Evolutionary conservation across 495 filamentous ascomycete species (phyloP).

Genomic region (Neohortaea acidophila): DNA sequence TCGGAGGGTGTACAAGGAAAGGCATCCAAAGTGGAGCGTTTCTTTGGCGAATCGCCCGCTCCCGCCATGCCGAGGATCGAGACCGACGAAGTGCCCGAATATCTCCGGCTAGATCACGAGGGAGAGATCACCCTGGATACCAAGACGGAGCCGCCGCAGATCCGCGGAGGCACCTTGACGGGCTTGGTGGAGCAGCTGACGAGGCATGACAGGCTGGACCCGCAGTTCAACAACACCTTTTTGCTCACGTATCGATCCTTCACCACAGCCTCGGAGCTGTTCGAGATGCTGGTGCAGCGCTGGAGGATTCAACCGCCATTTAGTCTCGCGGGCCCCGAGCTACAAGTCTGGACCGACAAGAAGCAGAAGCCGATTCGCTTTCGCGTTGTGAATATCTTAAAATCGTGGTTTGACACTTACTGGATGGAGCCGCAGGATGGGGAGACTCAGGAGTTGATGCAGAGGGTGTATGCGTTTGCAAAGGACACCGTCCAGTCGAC

Average conservation of each 20-base stretch:
- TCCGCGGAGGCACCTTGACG: constrained; percentile 78
- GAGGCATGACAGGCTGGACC: constrained; percentile 85
- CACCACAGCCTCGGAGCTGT: constrained; percentile 75
- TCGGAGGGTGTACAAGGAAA: constrained; percentile 47
- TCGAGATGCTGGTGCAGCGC: constrained; percentile 77
- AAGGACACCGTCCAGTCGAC: constrained; percentile 83
- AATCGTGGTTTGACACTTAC: constrained; percentile 94
- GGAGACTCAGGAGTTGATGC: constrained; percentile 66
- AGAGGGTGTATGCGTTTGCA: constrained; percentile 77
- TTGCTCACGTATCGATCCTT: constrained; percentile 93
- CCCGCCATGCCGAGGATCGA: constrained; percentile 34
- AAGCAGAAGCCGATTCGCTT: constrained; percentile 94
- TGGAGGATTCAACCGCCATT: constrained; percentile 90
- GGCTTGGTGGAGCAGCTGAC: constrained; percentile 94
- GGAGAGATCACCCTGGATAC: constrained; percentile 77
- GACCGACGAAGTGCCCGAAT: constrained; percentile 66
- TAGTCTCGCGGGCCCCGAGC: constrained; percentile 57
- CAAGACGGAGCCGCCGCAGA: constrained; percentile 51
- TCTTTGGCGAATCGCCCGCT: constrained; percentile 74
- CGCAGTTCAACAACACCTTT: constrained; percentile 95
- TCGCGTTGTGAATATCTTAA: constrained; percentile 90
- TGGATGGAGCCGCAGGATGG: constrained; percentile 94
- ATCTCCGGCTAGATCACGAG: constrained; percentile 75
- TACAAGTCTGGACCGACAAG: constrained; percentile 74
- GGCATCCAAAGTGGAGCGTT: constrained; percentile 67